A percentile compares a stretch with the other conserved stretches of the same genome.
Conservation (phyloP, 2,329 filamentous ascomycete genomes). For the Penicillium sp. region DNA sequence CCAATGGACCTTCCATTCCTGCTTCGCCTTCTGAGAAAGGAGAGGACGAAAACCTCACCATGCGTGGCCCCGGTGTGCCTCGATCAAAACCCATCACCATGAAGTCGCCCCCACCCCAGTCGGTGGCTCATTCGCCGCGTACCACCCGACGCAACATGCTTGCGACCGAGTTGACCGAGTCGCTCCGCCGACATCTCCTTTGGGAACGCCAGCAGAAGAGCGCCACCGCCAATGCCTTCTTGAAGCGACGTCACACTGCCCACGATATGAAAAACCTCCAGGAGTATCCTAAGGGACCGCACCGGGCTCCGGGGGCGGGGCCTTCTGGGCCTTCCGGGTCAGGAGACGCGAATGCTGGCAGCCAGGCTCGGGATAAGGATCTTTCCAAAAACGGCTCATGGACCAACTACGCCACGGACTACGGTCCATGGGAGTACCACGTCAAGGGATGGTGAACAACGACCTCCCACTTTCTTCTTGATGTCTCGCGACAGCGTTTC, state of each 20-base stretch:
- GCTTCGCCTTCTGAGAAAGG: conserved; percentile 56
- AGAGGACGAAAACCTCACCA: conserved; percentile 61
- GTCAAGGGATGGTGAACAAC: conserved; percentile 72
- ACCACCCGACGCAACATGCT: conserved; percentile 96
- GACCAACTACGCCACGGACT: conserved; percentile 77
- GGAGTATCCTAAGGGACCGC: conserved; percentile 67
- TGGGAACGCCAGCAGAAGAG: conserved; percentile 97
- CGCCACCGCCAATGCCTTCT: conserved; percentile 78
- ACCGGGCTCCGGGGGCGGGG: conserved; percentile 31
- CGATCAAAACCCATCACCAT: conserved; percentile 79
- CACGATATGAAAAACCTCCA: conserved; percentile 86
- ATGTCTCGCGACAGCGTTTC: conserved; percentile 9
- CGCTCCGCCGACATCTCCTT: conserved; percentile 82
- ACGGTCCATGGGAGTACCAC: conserved; percentile 81
- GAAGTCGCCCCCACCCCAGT: conserved; percentile 65
- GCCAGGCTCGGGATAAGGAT: conserved; percentile 55
- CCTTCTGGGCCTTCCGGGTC: conserved; percentile 27
- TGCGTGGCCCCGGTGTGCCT: conserved; percentile 61
- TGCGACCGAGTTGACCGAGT: conserved; percentile 88
- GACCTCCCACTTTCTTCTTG: conserved; percentile 7
- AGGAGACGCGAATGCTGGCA: conserved; percentile 16
- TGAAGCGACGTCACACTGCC: conserved; percentile 86
- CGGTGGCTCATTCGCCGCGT: conserved; percentile 79
- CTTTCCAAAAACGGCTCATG: conserved; percentile 67
- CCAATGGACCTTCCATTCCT: conserved; percentile 64